Evolutionary conservation across 2,329 filamentous ascomycete species (phyloP).

Genomic region (Nemania bipapillata): DNA sequence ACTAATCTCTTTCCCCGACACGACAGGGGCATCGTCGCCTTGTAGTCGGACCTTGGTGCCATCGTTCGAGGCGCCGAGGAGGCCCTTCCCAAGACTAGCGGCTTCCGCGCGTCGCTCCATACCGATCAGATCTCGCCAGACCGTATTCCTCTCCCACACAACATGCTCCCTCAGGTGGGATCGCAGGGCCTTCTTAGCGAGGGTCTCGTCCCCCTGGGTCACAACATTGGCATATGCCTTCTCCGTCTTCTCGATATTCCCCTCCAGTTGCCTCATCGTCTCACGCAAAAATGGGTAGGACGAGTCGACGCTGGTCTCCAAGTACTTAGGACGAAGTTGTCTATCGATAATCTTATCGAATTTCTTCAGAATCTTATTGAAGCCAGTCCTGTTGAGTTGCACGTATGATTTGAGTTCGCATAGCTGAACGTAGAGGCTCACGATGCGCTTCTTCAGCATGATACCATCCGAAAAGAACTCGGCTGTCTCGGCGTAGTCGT

Average conservation of each 20-base stretch:
- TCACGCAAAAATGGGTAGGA: slow-evolving; percentile 83
- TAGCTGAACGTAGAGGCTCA: slow-evolving; percentile 87
- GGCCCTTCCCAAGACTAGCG: slow-evolving; percentile 85
- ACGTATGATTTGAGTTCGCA: slow-evolving; percentile 96
- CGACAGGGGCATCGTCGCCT: slow-evolving; percentile 78
- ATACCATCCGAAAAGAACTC: slow-evolving; percentile 75
- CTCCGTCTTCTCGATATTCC: slow-evolving; percentile 79
- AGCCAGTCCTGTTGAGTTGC: slow-evolving; percentile 95
- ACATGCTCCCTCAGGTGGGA: slow-evolving; percentile 95
- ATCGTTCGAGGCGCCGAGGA: slow-evolving; percentile 80
- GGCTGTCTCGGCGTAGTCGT: slow-evolving; percentile 81
- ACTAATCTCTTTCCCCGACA: slow-evolving; percentile 72
- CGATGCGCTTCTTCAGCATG: slow-evolving; percentile 90
- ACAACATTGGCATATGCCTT: slow-evolving; percentile 82
- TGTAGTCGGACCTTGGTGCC: slow-evolving; percentile 77
- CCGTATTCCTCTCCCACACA: slow-evolving; percentile 98
- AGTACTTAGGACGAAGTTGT: slow-evolving; percentile 79
- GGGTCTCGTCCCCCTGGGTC: slow-evolving; percentile 78
- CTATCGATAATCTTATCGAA: slow-evolving; percentile 96
- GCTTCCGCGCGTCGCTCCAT: slow-evolving; percentile 96
- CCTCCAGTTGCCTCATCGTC: slow-evolving; percentile 76
- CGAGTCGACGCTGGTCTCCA: slow-evolving; percentile 76
- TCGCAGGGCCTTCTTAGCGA: slow-evolving; percentile 85
- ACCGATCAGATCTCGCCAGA: slow-evolving; percentile 98
- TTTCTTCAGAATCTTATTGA: slow-evolving; percentile 96